Evolutionary conservation across 225 moss, liverwort and hornwort species (phyloP).

Genomic region (Bryum argenteum): DNA sequence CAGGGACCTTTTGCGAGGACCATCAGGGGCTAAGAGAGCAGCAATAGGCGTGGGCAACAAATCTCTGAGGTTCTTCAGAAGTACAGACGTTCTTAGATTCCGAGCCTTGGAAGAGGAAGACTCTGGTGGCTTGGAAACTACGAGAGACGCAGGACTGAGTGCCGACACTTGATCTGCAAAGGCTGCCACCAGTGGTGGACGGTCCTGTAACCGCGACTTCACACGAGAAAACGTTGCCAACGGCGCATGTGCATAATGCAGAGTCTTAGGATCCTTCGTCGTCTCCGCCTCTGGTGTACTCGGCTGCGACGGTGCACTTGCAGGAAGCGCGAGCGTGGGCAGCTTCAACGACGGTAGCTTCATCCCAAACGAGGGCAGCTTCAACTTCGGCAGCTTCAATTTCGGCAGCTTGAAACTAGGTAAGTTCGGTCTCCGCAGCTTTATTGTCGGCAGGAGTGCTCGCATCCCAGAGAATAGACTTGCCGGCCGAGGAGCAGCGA

Average conservation of each 20-base stretch:
- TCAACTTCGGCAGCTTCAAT: neutral
- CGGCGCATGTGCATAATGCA: slow-evolving; percentile 34
- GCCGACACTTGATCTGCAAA: slow-evolving; percentile 64
- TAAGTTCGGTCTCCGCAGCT: slow-evolving; percentile 13
- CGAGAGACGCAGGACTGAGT: slow-evolving; percentile 44
- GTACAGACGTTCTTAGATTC: neutral
- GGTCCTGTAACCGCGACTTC: slow-evolving; percentile 83
- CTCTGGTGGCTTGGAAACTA: too few relatives aligned
- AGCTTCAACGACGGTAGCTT: slow-evolving; percentile 24
- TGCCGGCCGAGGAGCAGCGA: neutral
- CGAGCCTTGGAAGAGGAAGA: neutral
- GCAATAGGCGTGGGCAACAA: slow-evolving; percentile 39
- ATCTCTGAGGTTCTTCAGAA: slow-evolving; percentile 17
- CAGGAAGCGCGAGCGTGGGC: neutral
- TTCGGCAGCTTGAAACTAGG: slow-evolving; percentile 13
- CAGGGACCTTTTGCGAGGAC: slow-evolving; percentile 32
- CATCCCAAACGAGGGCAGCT: neutral
- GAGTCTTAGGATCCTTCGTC: slow-evolving; percentile 11
- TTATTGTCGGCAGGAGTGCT: neutral
- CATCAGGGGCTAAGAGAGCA: neutral
- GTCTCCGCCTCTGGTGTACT: neutral
- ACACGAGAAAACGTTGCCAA: slow-evolving; percentile 56
- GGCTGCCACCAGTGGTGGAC: slow-evolving; percentile 59
- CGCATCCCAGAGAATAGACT: slow-evolving; percentile 15
- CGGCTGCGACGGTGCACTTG: slow-evolving; percentile 1